These are phyloP conservation scores for Acaromyces ingoldii DNA, from an alignment of 1,284 basidiomycete species.

Conservation along the genomic window DNA sequence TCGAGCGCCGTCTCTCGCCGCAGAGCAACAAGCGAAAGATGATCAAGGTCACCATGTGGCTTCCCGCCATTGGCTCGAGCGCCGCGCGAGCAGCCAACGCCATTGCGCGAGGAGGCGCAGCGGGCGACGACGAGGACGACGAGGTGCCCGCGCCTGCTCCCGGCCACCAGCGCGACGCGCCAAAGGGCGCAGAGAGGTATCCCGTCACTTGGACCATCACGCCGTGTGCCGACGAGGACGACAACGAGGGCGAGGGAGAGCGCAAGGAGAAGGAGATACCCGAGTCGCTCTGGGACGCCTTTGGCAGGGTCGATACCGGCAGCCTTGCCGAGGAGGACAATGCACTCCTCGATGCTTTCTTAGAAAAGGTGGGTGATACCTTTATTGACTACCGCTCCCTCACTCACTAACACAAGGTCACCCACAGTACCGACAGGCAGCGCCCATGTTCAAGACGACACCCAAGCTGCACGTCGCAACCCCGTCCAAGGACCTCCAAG, in stretches of 20 bases:
- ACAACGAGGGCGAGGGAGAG: not conserved
- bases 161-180: not conserved
- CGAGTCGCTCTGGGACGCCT: slow-evolving; percentile 33
- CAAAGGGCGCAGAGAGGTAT: slow-evolving; percentile 4
- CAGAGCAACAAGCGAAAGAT: not conserved
- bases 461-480: slow-evolving; percentile 24
- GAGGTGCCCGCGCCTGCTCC: not conserved
- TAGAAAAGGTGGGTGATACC: not conserved
- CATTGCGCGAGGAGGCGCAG: not conserved
- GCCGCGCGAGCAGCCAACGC: not conserved
- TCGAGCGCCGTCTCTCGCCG: not conserved
- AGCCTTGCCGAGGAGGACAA: slow-evolving; percentile 5
- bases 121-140: not conserved
- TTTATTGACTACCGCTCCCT: not conserved
- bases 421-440: slow-evolving; percentile 16
- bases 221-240: not conserved
- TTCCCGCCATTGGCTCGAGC: not conserved
- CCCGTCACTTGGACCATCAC: slow-evolving; percentile 1
- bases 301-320: slow-evolving; percentile 28
- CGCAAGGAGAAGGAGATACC: not conserved
- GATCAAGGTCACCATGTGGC: slow-evolving; percentile 6
- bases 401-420: not conserved
- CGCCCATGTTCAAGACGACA: too few relatives aligned
- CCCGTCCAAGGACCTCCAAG: slow-evolving; percentile 29
- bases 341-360: not conserved